phyloP scores from a whole-genome alignment of 371 early-diverging fungal species.

The Circinella umbellata region DNA sequence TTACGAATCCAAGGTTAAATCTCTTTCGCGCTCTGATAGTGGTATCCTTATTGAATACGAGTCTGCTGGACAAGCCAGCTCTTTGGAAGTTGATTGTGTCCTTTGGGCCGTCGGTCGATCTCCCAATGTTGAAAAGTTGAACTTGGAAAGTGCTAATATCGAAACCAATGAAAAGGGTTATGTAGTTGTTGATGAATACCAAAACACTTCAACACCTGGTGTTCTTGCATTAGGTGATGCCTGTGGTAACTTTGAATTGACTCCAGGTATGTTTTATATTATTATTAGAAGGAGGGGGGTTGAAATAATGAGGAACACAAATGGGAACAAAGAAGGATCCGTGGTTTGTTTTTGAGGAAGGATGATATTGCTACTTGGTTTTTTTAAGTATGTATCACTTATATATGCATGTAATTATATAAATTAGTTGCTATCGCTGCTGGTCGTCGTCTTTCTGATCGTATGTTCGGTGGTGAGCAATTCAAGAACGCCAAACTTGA shows the following conservation, averaged over 20 bases:
- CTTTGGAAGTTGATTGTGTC: conserved; percentile 67
- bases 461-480: conserved; percentile 84
- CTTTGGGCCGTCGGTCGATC: conserved; percentile 91
- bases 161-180: conserved; percentile 68
- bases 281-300: no score
- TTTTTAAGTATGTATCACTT: background rate
- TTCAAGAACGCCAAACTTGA: conserved; percentile 79
- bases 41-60: conserved; percentile 51
- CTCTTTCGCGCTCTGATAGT: conserved; percentile 41
- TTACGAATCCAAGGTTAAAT: conserved; percentile 64
- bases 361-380: no score
- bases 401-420: no score
- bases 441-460: conserved; percentile 89
- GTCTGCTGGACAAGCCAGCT: conserved; percentile 40
- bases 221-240: conserved; percentile 96
- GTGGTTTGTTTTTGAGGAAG: background rate
- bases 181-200: conserved; percentile 86
- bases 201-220: conserved; percentile 76
- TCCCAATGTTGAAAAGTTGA: conserved; percentile 74
- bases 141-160: conserved; percentile 71
- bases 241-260: conserved; percentile 88
- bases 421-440: conserved; percentile 88
- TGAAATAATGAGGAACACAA: no score
- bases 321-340: background rate
- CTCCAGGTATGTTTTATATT: conserved; percentile 82